A percentile compares a stretch with the other conserved stretches of the same genome.
phyloP scores from a whole-genome alignment of 2,329 filamentous ascomycete genomes.

The Talaromyces albobiverticillius region DNA sequence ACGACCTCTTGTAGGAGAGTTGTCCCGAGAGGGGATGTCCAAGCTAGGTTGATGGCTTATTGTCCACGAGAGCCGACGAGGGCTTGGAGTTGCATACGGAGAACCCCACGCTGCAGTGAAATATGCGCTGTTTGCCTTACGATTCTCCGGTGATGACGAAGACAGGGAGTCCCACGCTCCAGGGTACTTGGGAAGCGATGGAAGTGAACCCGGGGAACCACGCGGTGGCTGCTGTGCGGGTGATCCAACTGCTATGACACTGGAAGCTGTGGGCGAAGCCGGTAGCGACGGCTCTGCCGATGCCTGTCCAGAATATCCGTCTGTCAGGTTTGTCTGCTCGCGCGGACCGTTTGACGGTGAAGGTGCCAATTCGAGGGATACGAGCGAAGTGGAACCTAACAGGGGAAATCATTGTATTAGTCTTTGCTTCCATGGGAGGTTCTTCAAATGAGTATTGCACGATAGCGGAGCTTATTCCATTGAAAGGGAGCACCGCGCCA shows the following conservation, averaged over 20 bases:
- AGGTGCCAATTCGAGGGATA: slow-evolving; percentile 32
- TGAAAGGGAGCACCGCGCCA: not conserved
- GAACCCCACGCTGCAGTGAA: slow-evolving; percentile 88
- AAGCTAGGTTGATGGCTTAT: slow-evolving; percentile 47
- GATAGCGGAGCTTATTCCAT: not conserved
- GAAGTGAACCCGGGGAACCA: slow-evolving; percentile 29
- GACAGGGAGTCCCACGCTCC: slow-evolving; percentile 33
- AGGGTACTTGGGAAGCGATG: slow-evolving; percentile 31
- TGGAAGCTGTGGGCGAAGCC: slow-evolving; percentile 36
- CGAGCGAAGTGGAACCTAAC: slow-evolving; percentile 36
- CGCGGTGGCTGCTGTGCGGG: slow-evolving; percentile 24
- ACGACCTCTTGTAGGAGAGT: slow-evolving; percentile 32
- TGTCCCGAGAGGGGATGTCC: slow-evolving; percentile 30
- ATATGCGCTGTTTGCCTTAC: slow-evolving; percentile 49
- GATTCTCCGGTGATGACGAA: slow-evolving; percentile 39
- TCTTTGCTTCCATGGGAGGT: not conserved
- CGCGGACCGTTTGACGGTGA: slow-evolving; percentile 32
- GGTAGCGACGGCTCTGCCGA: slow-evolving; percentile 31
- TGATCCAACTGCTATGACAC: slow-evolving; percentile 33
- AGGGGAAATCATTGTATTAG: slow-evolving; percentile 14
- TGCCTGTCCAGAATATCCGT: slow-evolving; percentile 29
- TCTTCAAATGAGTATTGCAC: not conserved
- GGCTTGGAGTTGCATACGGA: slow-evolving; percentile 69
- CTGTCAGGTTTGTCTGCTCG: slow-evolving; percentile 25
- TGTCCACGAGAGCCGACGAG: slow-evolving; percentile 38